Conservation (phyloP, 768 basidiomycete species). For the Postia placenta region DNA sequence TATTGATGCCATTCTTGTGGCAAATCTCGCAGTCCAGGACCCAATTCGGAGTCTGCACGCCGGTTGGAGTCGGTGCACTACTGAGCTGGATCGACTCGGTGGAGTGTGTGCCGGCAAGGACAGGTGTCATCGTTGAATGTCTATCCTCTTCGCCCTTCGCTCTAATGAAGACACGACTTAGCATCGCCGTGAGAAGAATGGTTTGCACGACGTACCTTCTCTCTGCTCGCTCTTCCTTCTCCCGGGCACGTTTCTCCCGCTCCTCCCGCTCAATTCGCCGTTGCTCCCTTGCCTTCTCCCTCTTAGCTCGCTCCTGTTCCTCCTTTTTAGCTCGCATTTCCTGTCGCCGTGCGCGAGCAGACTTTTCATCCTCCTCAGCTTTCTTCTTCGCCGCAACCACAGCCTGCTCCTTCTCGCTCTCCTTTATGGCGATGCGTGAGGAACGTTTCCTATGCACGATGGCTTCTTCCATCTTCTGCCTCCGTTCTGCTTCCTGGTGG, state of each 20-base stretch:
- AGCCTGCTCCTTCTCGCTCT: constrained; percentile 74
- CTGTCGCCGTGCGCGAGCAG: constrained; percentile 51
- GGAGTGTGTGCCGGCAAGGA: constrained; percentile 11
- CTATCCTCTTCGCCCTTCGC: constrained; percentile 3
- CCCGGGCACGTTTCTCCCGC: constrained; percentile 24
- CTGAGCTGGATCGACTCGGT: constrained; percentile 17
- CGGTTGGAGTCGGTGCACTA: constrained; percentile 30
- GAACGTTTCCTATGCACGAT: constrained; percentile 86
- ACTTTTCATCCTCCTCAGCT: constrained; percentile 63
- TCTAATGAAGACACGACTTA: not conserved
- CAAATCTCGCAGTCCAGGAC: constrained; percentile 88
- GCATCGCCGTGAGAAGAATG: not conserved
- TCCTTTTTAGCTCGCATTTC: constrained; percentile 34
- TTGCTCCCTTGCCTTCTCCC: constrained; percentile 58
- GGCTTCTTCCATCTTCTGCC: constrained; percentile 64
- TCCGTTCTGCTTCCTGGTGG: constrained; percentile 54
- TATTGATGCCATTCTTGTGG: constrained; percentile 60
- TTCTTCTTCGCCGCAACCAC: constrained; percentile 50
- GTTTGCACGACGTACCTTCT: constrained; percentile 8
- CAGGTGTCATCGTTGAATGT: constrained; percentile 6
- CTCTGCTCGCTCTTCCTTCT: constrained; percentile 19
- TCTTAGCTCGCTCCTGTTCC: constrained; percentile 31
- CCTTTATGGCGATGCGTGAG: constrained; percentile 78
- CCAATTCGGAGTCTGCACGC: constrained; percentile 66
- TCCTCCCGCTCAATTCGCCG: constrained; percentile 40